Conservation (phyloP, 2,329 filamentous ascomycete genomes). For the Aspergillus brasiliensis region DNA sequence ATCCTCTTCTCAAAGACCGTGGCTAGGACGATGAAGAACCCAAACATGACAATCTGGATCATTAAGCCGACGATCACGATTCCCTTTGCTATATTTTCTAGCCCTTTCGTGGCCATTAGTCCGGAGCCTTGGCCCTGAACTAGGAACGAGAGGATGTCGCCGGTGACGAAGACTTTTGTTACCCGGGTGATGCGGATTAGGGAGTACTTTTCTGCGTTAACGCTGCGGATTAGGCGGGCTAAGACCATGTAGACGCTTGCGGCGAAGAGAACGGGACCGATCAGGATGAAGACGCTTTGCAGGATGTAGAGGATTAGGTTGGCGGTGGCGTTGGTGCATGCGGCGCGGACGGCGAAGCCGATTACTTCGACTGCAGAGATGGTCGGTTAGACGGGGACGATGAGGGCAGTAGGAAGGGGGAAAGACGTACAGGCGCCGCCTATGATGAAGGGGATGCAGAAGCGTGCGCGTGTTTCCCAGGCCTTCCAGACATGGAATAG, state of each 20-base stretch:
- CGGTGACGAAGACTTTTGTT: slow-evolving; percentile 52
- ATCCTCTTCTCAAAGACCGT: slow-evolving; percentile 25
- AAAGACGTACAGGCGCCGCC: background rate
- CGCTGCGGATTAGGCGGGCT: slow-evolving; percentile 46
- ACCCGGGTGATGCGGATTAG: slow-evolving; percentile 48
- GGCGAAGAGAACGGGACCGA: slow-evolving; percentile 53
- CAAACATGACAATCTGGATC: slow-evolving; percentile 30
- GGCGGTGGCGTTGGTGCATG: slow-evolving; percentile 21
- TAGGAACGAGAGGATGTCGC: slow-evolving; percentile 52
- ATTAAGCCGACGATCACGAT: slow-evolving; percentile 25
- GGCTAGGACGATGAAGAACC: slow-evolving; percentile 25
- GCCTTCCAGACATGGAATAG: background rate
- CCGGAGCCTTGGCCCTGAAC: slow-evolving; percentile 39
- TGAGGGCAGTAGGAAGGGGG: no score
- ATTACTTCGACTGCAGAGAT: slow-evolving; percentile 36
- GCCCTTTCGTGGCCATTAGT: slow-evolving; percentile 22
- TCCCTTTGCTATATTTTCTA: background rate
- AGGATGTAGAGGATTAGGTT: slow-evolving; percentile 39
- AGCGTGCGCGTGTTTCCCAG: background rate
- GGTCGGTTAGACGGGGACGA: background rate
- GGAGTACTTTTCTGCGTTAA: slow-evolving; percentile 44
- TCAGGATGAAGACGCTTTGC: slow-evolving; percentile 48
- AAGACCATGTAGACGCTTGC: slow-evolving; percentile 54
- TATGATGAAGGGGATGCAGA: background rate
- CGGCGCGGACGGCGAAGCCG: slow-evolving; percentile 26